Evolutionary conservation across 2,329 filamentous ascomycete species (phyloP).

Genomic region (Cadophora sp.): DNA sequence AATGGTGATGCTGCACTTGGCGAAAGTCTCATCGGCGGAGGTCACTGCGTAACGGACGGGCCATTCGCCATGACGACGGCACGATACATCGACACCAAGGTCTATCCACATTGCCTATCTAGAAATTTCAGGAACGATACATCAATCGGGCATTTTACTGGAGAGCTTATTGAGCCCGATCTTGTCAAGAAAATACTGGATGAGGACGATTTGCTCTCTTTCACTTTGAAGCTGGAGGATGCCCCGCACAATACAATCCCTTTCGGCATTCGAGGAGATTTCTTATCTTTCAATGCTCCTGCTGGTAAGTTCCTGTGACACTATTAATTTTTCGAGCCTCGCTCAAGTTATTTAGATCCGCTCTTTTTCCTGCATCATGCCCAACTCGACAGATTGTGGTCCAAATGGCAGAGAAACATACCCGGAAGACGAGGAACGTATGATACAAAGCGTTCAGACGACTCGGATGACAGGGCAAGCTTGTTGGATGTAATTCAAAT

Average conservation of each 20-base stretch:
- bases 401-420: neutral
- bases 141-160: neutral
- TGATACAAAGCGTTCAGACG: neutral
- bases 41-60: neutral
- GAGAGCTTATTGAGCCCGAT: neutral
- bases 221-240: neutral
- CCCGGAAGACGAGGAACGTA: neutral
- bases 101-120: neutral
- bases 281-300: neutral
- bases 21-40: neutral
- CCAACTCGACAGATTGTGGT: neutral
- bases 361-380: neutral
- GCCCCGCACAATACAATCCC: neutral
- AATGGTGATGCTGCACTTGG: neutral
- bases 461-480: neutral
- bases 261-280: neutral
- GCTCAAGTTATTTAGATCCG: neutral
- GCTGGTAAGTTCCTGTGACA: neutral
- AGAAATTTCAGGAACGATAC: neutral
- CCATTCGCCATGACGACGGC: neutral
- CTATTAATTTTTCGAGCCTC: neutral
- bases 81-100: neutral
- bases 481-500: neutral
- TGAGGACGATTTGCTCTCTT: neutral
- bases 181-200: neutral